Evolutionary conservation across 2,329 filamentous ascomycete species (phyloP).

Genomic region (Diaporthe sp.): DNA sequence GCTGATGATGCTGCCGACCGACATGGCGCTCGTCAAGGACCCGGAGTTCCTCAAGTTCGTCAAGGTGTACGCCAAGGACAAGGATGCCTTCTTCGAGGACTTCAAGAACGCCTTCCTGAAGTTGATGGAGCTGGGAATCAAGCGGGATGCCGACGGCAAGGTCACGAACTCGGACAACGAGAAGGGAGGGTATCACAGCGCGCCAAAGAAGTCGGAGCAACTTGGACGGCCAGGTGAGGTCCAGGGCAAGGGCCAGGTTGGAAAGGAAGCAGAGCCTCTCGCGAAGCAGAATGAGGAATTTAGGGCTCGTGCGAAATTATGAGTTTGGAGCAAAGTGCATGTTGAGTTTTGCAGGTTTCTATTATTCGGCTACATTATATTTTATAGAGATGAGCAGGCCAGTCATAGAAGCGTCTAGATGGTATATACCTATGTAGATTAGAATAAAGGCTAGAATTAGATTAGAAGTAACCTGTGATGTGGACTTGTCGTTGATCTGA

Average conservation of each 20-base stretch:
- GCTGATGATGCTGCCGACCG: conserved; percentile 76
- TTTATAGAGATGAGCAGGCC: background rate
- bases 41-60: conserved; percentile 67
- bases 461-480: background rate
- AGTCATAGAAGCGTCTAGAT: background rate
- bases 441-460: background rate
- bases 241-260: conserved; percentile 46
- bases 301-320: conserved; percentile 54
- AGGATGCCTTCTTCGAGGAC: conserved; percentile 72
- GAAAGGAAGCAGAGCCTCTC: conserved; percentile 55
- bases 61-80: conserved; percentile 69
- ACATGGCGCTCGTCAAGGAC: conserved; percentile 70
- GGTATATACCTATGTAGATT: background rate
- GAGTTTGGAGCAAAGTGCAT: conserved; percentile 23
- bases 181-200: conserved; percentile 54
- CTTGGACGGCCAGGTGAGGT: conserved; percentile 49
- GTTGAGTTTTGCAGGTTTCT: background rate
- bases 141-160: conserved; percentile 63
- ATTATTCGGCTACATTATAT: background rate
- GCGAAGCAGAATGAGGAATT: conserved; percentile 52
- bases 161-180: conserved; percentile 69
- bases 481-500: background rate
- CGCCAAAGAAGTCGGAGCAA: conserved; percentile 48
- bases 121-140: conserved; percentile 71
- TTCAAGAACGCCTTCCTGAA: conserved; percentile 71